phyloP scores from a whole-genome alignment of 805 yeast genomes.

The Schizosaccharomyces cryophilus region DNA sequence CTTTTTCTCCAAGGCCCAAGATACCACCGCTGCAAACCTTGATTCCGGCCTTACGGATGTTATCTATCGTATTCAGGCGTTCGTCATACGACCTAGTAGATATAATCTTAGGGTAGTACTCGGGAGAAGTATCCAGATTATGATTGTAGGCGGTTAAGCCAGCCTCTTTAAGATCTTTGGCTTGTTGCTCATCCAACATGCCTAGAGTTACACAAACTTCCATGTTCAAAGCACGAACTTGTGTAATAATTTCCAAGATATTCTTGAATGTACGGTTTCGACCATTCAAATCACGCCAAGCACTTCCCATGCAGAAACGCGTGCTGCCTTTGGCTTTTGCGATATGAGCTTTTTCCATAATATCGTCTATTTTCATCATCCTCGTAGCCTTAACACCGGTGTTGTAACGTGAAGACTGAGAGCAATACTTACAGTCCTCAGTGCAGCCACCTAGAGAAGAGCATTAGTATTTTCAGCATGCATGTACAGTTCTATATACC shows the following conservation, averaged over 20 bases:
- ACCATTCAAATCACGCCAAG: constrained; percentile 71
- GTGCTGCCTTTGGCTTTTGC: constrained; percentile 54
- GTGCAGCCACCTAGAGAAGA: constrained; percentile 32
- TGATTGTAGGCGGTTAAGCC: constrained; percentile 68
- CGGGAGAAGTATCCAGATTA: constrained; percentile 57
- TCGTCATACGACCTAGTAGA: constrained; percentile 51
- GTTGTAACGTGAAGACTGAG: constrained; percentile 43
- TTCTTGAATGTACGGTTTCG: constrained; percentile 39
- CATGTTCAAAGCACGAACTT: constrained; percentile 39
- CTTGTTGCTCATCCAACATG: constrained; percentile 47
- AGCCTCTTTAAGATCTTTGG: constrained; percentile 30
- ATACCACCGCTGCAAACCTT: constrained; percentile 62
- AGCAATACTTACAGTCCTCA: constrained; percentile 62
- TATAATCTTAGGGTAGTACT: constrained; percentile 48
- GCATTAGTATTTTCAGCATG: too few relatives aligned
- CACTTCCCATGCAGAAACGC: constrained; percentile 66
- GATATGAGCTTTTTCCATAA: constrained; percentile 33
- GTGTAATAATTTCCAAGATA: constrained; percentile 39
- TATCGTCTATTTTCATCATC: constrained; percentile 35
- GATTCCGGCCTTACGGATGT: constrained; percentile 38
- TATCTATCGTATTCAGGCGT: constrained; percentile 37
- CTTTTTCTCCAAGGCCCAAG: constrained; percentile 52
- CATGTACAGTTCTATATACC: too few relatives aligned
- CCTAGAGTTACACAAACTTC: constrained; percentile 66
- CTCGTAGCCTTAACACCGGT: constrained; percentile 54